phyloP scores from a whole-genome alignment of 345 rosid genomes.

The Pistacia vera region DNA sequence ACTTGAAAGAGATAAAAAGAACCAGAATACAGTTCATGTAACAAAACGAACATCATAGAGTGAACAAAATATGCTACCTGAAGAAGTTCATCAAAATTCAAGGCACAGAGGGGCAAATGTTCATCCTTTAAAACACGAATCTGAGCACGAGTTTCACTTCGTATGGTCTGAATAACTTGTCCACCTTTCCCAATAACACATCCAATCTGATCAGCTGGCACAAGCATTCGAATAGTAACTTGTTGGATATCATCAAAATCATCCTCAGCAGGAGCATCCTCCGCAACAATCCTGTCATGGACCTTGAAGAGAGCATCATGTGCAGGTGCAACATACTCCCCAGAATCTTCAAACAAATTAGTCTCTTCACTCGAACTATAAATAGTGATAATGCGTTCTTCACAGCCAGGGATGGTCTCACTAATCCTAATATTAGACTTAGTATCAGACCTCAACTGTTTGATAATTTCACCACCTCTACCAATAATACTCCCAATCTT shows the following conservation, averaged over 20 bases:
- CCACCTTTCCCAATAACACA: constrained; percentile 77
- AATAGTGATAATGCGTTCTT: constrained; percentile 63
- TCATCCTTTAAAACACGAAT: constrained; percentile 62
- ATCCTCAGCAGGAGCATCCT: constrained; percentile 38
- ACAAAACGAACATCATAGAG: neutral
- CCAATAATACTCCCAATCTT: constrained; percentile 72
- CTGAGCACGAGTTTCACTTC: constrained; percentile 57
- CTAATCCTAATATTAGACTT: constrained; percentile 56
- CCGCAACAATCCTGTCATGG: constrained; percentile 52
- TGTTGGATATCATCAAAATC: constrained; percentile 40
- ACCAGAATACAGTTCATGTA: constrained; percentile 2
- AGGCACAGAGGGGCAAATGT: constrained; percentile 55
- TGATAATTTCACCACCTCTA: constrained; percentile 65
- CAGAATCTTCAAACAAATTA: constrained; percentile 47
- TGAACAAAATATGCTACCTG: constrained; percentile 40
- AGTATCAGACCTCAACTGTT: constrained; percentile 60
- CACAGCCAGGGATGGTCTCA: constrained; percentile 54
- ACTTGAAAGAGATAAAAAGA: neutral
- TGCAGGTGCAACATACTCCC: constrained; percentile 52
- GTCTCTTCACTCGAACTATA: constrained; percentile 61
- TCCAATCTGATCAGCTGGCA: constrained; percentile 76
- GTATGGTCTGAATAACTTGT: constrained; percentile 56
- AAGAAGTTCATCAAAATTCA: constrained; percentile 63
- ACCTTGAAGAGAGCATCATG: constrained; percentile 70
- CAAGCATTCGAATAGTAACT: constrained; percentile 57